Evolutionary conservation across 306 rosid species (phyloP).

Genomic region (Gastrolobium villosum): DNA sequence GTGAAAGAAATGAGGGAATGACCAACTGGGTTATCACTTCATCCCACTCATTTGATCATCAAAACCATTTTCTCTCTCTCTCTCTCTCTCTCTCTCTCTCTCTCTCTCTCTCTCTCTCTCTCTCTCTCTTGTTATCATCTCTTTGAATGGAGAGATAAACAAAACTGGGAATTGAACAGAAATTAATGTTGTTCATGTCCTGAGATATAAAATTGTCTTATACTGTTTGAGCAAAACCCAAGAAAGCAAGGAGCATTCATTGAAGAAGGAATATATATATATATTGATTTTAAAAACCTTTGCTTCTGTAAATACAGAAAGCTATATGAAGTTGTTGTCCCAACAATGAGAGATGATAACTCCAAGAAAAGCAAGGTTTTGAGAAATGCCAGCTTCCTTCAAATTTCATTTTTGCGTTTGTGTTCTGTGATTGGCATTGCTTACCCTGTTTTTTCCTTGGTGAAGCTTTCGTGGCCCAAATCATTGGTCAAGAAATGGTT

Average conservation of each 20-base stretch:
- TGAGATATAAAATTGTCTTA: background rate
- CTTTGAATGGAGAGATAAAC: slow-evolving; percentile 27
- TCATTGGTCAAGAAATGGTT: slow-evolving; percentile 94
- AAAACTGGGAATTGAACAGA: slow-evolving; percentile 33
- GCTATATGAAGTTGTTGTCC: slow-evolving; percentile 76
- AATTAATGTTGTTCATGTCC: slow-evolving; percentile 29
- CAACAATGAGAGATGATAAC: slow-evolving; percentile 95
- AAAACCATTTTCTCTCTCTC: background rate
- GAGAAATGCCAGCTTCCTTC: slow-evolving; percentile 53
- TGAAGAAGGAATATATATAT: slow-evolving; percentile 22
- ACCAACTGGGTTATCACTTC: slow-evolving; percentile 40
- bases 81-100: background rate
- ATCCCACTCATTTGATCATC: slow-evolving; percentile 44
- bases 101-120: background rate
- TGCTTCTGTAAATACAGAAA: slow-evolving; percentile 48
- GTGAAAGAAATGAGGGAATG: slow-evolving; percentile 7
- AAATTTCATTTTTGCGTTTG: slow-evolving; percentile 42
- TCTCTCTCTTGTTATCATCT: background rate
- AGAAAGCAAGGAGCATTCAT: background rate
- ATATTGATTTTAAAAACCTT: slow-evolving; percentile 5
- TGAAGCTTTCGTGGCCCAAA: slow-evolving; percentile 96
- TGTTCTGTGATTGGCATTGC: slow-evolving; percentile 49
- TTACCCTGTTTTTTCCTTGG: slow-evolving; percentile 52
- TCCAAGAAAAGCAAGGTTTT: slow-evolving; percentile 95
- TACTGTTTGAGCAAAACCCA: slow-evolving; percentile 3